These are phyloP conservation scores for Trametes versicolor DNA, from an alignment of 1,284 basidiomycete species.

Conservation along the genomic window DNA sequence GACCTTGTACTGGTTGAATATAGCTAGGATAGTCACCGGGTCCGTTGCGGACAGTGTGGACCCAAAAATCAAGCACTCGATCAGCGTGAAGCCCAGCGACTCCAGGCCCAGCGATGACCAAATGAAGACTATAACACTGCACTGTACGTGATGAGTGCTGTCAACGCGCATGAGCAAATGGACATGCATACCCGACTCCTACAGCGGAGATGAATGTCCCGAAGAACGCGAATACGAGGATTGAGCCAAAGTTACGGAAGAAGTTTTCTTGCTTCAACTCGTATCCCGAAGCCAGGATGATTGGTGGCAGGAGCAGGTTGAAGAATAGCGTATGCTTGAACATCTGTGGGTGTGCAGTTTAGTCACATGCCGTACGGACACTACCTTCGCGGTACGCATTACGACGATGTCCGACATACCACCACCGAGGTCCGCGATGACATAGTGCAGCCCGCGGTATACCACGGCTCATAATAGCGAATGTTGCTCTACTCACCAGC, in stretches of 20 bases:
- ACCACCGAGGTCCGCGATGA: background rate
- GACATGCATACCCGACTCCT: conserved; percentile 84
- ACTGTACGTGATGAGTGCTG: conserved; percentile 56
- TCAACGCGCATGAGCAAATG: background rate
- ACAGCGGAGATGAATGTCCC: conserved; percentile 98
- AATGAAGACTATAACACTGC: conserved; percentile 93
- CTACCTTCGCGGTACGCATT: background rate
- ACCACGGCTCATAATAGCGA: background rate
- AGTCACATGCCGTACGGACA: background rate
- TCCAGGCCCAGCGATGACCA: conserved; percentile 94
- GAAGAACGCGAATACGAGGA: conserved; percentile 95
- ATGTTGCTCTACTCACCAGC: conserved; percentile 74
- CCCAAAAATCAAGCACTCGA: conserved; percentile 97
- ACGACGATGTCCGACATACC: background rate
- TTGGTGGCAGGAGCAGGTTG: conserved; percentile 96
- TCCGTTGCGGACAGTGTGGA: conserved; percentile 98
- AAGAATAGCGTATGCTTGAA: conserved; percentile 99
- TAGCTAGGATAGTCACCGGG: conserved; percentile 97
- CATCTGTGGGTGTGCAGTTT: conserved; percentile 72
- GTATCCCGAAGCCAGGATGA: conserved; percentile 98
- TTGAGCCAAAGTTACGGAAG: conserved; percentile 97
- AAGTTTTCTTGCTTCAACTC: conserved; percentile 99
- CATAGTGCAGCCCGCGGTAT: background rate
- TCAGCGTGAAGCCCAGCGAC: conserved; percentile 79
- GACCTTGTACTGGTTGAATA: conserved; percentile 99